A percentile compares a stretch with the other conserved stretches of the same genome.
Conservation (phyloP, 768 basidiomycete species). For the Hygrophoropsis aurantiaca region DNA sequence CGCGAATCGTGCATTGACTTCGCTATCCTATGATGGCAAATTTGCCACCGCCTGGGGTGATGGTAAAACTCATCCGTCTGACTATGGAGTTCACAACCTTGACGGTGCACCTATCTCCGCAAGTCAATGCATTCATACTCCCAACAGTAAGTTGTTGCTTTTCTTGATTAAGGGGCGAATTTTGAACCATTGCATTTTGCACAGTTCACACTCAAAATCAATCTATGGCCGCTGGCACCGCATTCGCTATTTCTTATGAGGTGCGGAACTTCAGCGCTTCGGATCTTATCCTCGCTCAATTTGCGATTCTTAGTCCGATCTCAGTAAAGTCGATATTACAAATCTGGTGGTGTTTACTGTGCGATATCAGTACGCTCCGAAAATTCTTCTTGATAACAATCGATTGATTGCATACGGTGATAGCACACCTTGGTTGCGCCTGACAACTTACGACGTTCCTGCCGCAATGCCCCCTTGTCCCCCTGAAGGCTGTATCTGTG, state of each 20-base stretch:
- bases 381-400: background rate
- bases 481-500: constrained; percentile 49
- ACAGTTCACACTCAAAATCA: constrained; percentile 55
- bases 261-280: constrained; percentile 12
- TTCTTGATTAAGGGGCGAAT: background rate
- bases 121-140: constrained; percentile 41
- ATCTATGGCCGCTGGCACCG: constrained; percentile 52
- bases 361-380: constrained; percentile 41
- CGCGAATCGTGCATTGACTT: constrained; percentile 47
- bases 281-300: background rate
- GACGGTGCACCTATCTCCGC: constrained; percentile 1
- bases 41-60: constrained; percentile 46
- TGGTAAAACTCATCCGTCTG: constrained; percentile 42
- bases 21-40: constrained; percentile 40
- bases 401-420: background rate
- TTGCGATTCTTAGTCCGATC: constrained; percentile 38
- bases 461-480: constrained; percentile 50
- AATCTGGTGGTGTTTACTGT: constrained; percentile 56
- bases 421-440: constrained; percentile 55
- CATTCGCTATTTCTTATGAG: constrained; percentile 54
- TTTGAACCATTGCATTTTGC: background rate
- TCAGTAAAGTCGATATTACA: constrained; percentile 44
- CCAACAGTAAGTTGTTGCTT: constrained; percentile 43
- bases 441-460: constrained; percentile 48
- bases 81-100: constrained; percentile 35